Evolutionary conservation across 1,284 basidiomycete species (phyloP), one percentile per base, ranked within the genome.

Genomic region (Heimioporus punctisporus): DNA sequence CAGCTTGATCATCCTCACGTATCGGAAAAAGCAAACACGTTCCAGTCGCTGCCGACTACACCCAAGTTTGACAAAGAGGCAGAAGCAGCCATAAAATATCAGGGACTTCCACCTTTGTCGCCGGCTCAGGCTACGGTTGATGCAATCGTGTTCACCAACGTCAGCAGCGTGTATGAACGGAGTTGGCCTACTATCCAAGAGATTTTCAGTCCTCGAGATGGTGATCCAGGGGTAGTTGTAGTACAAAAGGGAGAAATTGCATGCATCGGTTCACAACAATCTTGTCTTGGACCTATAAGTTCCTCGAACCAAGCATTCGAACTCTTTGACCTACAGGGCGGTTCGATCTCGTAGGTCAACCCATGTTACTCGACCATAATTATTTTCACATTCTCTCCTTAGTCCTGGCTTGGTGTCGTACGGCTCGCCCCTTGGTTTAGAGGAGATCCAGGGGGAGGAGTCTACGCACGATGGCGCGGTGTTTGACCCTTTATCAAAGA

Each of bases 381-480:
- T 49, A 52, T 50, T 26, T 47, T 48, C 8, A 28, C 37, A 40
- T n/a, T 9, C 25, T 27, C 43, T 45, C 11, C 48, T 46, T 46
- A 83, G 80, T 17, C 87, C 87, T 23, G 81, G 80, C 9, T 72
- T 90, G 48, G 74, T 85, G 39, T 79, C 83, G 6, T 88, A 76
- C 48, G 88, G 88, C 6, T 81, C 84, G 27, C 72, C 76, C 23
- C 62, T 90, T 12, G 88, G 83, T 7, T 65, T 90, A 19, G 75
- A 80, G 48, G 82, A 88, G 55, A 90, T 90, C 28, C 66, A 78
- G 17, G 71, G 72, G 48, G 92, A 94, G 69, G 49, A 69, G 5
- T 85, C 85, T 4, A 92, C 91, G 2, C 79, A 78, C 30, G 92
- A 94, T 60, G 92, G 92, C 15, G 58, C 50, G 11, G 78, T 84